Conservation (phyloP, 176 grass and related monocot genomes). For the Lolium multiflorum region DNA sequence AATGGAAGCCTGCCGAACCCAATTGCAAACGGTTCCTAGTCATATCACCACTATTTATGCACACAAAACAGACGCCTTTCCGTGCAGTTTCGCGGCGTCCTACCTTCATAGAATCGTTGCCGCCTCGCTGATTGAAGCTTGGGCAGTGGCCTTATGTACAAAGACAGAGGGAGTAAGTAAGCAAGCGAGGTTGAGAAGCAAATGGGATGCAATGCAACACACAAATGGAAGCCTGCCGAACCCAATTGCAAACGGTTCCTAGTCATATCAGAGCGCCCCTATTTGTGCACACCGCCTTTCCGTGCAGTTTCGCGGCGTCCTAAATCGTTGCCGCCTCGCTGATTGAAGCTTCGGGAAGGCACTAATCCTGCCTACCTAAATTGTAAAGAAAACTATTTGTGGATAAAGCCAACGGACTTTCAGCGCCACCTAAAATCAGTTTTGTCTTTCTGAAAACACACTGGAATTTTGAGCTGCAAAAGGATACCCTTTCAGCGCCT, state of each 20-base stretch:
- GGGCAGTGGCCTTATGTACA: not conserved
- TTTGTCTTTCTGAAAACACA: not conserved
- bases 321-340: conserved; percentile 1
- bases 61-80: conserved; percentile 41
- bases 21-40: not conserved
- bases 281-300: conserved; percentile 48
- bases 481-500: conserved; percentile 19
- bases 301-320: conserved; percentile 5
- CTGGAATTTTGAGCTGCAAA: not conserved
- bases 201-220: conserved; percentile 1
- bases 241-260: not conserved
- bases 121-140: conserved; percentile 16
- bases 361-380: conserved; percentile 5
- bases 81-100: not conserved
- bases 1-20: conserved; percentile 9
- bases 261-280: not conserved
- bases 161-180: too few species aligned
- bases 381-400: not conserved
- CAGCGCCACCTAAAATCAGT: not conserved
- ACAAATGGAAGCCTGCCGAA: conserved; percentile 9
- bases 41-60: conserved; percentile 26
- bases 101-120: not conserved
- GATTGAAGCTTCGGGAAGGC: conserved; percentile 28
- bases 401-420: conserved; percentile 43
- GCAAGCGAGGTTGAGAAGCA: not conserved